A percentile compares a stretch with the other conserved stretches of the same genome.
These are phyloP conservation scores for Pseudogymnoascus sp. DNA, from an alignment of 2,329 filamentous ascomycete species.

Conservation along the genomic window DNA sequence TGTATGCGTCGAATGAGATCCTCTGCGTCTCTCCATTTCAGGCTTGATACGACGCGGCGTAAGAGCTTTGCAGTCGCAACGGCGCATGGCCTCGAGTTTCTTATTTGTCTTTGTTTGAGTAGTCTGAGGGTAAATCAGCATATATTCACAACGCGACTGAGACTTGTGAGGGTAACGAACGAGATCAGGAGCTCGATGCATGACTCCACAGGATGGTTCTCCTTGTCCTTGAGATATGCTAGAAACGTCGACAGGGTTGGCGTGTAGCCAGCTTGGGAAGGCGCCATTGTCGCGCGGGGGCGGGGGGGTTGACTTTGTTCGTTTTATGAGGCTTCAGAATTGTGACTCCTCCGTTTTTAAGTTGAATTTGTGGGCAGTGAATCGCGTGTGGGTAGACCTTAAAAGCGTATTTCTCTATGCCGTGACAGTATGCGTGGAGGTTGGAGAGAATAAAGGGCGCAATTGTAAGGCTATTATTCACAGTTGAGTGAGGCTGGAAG, in stretches of 20 bases:
- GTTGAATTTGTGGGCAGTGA: neutral
- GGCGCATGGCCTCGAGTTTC: constrained; percentile 78
- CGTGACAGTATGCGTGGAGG: neutral
- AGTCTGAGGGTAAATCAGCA: constrained; percentile 39
- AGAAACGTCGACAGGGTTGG: constrained; percentile 72
- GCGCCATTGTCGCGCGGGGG: constrained; percentile 40
- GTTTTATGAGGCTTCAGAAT: neutral
- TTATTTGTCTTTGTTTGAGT: constrained; percentile 84
- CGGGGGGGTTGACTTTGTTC: neutral
- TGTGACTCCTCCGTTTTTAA: neutral
- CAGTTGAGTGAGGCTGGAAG: neutral
- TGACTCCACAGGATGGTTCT: constrained; percentile 58
- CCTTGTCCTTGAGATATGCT: constrained; percentile 63
- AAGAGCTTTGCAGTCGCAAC: constrained; percentile 86
- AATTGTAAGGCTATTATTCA: constrained; percentile 1
- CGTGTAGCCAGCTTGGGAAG: constrained; percentile 42
- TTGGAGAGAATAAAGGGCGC: neutral
- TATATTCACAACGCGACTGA: constrained; percentile 13
- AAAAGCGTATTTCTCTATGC: neutral
- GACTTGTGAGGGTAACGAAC: constrained; percentile 37
- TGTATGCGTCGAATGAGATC: constrained; percentile 74
- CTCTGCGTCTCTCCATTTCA: constrained; percentile 67
- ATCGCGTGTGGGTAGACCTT: neutral
- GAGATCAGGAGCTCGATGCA: constrained; percentile 78
- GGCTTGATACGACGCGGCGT: constrained; percentile 73